Conservation (phyloP, 2,329 filamentous ascomycete species). For the Phaeosphaeria sp. region DNA sequence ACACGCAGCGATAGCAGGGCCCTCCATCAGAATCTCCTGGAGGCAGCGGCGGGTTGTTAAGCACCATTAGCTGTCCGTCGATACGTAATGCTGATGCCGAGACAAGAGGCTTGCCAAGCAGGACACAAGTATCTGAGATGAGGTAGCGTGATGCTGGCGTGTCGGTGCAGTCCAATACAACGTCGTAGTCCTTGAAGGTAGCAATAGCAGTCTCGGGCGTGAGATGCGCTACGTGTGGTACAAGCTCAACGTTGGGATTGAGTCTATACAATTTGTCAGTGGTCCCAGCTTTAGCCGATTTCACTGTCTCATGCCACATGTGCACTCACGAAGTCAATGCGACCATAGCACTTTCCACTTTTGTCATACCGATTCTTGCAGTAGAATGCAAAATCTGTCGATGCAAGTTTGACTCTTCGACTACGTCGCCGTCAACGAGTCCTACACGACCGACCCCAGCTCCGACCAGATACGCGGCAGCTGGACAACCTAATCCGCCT, state of each 20-base stretch:
- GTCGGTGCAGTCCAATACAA: conserved; percentile 95
- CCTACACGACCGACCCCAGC: conserved; percentile 85
- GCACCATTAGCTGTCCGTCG: conserved; percentile 86
- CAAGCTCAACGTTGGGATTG: conserved; percentile 74
- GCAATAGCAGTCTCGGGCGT: conserved; percentile 70
- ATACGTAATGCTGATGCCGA: conserved; percentile 89
- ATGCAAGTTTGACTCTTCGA: conserved; percentile 91
- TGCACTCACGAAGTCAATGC: conserved; percentile 52
- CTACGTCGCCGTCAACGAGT: conserved; percentile 83
- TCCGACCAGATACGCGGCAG: conserved; percentile 89
- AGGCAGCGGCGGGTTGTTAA: conserved; percentile 77
- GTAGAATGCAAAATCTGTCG: conserved; percentile 85
- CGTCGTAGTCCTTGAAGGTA: conserved; percentile 74
- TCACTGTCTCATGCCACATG: neutral
- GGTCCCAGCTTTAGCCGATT: neutral
- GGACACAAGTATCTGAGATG: conserved; percentile 86
- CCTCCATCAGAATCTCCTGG: conserved; percentile 67
- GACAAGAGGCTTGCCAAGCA: conserved; percentile 79
- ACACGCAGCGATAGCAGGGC: conserved; percentile 93
- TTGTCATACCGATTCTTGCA: conserved; percentile 72
- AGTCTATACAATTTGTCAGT: conserved; percentile 56
- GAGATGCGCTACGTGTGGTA: conserved; percentile 69
- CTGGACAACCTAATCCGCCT: conserved; percentile 89
- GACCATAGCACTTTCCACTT: conserved; percentile 74
- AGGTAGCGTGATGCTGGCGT: conserved; percentile 90